phyloP scores from a whole-genome alignment of 805 yeast genomes.

The Pichia deserticola region DNA sequence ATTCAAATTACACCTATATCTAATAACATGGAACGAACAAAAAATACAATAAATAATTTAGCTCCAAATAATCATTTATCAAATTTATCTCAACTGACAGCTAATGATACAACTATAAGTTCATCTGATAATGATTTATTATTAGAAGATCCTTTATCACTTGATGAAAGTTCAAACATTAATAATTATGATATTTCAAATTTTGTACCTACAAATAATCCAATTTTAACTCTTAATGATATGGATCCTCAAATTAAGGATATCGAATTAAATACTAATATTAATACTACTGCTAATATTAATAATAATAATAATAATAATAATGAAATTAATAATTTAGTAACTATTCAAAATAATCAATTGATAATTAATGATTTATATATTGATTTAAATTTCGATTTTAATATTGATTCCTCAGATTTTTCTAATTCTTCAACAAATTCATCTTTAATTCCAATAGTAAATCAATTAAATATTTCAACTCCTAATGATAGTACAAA shows the following conservation, averaged over 20 bases:
- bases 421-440: too few species aligned
- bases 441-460: neutral
- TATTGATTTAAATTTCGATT: neutral
- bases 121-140: conserved; percentile 1
- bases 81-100: neutral
- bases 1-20: too few species aligned
- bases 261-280: too few species aligned
- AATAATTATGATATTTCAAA: neutral
- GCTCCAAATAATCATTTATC: neutral
- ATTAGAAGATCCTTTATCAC: neutral
- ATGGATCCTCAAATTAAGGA: neutral
- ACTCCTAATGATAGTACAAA: neutral
- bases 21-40: too few species aligned
- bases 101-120: conserved; percentile 2
- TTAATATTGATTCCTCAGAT: neutral
- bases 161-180: neutral
- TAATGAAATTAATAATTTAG: neutral
- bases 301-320: too few species aligned
- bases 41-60: too few species aligned
- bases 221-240: neutral
- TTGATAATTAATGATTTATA: neutral
- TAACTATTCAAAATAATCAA: neutral
- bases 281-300: too few species aligned
- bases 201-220: neutral
- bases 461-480: neutral